Evolutionary conservation across 306 rosid genomes (phyloP), one percentile per base, ranked within the genome.

Genomic region (Begonia loranthoides): DNA sequence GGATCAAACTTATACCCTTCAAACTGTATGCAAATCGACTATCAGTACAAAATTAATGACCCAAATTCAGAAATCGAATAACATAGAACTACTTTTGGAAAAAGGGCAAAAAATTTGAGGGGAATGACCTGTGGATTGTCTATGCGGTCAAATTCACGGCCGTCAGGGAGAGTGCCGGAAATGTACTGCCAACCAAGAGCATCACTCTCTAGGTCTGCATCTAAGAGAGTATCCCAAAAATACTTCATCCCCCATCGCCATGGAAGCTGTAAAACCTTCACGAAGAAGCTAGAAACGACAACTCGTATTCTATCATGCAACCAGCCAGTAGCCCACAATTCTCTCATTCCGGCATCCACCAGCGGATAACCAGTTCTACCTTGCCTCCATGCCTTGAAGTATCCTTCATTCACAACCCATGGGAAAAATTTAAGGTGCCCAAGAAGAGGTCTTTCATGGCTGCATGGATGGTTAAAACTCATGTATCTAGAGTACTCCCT

Each of bases 211-310:
- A 88, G 97, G 64, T 88, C 95, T 0, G 97, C 97, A 73, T 88
- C 97, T 65, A 88, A 62, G 50, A 88, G 93, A n/a, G 97, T 88
- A 56, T 88, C 97, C 97, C 97, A 88, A 70, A 88, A 88, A 55
- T 88, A 88, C 70, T 88, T 88, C 97, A 88, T 88, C 51, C 97
- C 96, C 97, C 97, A 88, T 72, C 88, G 76, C 97, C 97, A 88
- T 4, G 97, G 97, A 65, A 88, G 94, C 70, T 81, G 97, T 74
- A 88, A 71, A 72, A 88, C 94, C 76, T 88, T 88, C 45, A 88
- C 97, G 57, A 85, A 84, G 75, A 88, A 88, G 66, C 97, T 84
- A 36, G 97, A 79, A 70, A 88, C 97, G 0, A 88, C 94, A 9
- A 88, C 95, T 55, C 97, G 85, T 50, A 88, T 81, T 39, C 94